Evolutionary conservation across 1,139 yeast species (phyloP), one percentile per base, ranked within the genome.

Genomic region (Yamadazyma sp.): DNA sequence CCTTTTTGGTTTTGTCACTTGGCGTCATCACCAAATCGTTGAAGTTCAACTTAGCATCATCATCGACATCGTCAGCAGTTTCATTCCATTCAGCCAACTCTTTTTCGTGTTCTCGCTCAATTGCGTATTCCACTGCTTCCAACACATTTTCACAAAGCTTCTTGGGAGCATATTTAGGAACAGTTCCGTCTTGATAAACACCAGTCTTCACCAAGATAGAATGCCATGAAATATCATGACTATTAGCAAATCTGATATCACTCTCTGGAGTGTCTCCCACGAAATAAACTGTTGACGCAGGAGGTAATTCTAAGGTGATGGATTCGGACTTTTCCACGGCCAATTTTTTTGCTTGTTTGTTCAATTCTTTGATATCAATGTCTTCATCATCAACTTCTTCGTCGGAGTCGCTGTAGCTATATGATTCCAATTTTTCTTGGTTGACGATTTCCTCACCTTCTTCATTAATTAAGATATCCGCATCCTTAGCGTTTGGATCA

Each of bases 241-340:
- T 80, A 64, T 86, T 86, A 38, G 95, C 95, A 63, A 86, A 86
- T 56, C 94, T 72, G 47, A 86, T 86, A 61, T 86, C 95, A 4
- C 90, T 82, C 61, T 86, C 95, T 12, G 95, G 95, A n/a, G 95
- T 86, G 58, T 86, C 95, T 50, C 95, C 95, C 34, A 86, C 94
- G 66, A 86, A 86, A 60, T 86, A 86, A 14, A 86, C 94, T 0
- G 92, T 84, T 5, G 88, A 82, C 2, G 92, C 89, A 10, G 90
- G 89, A 10, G 94, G 94, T 46, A 85, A 67, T 46, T 82, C 81
- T 50, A 80, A 66, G 23, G 70, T 66, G 44, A 71, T 70, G 41
- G 67, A 54, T 23, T 69, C 74, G 33, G 55, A 53, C 40, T 59
- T 61, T 29, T 56, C 61, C 29, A 54, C 61, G 10, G 62, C 59